These are phyloP conservation scores for Castanopsis chinensis DNA, from an alignment of 306 rosid species.

Conservation along the genomic window DNA sequence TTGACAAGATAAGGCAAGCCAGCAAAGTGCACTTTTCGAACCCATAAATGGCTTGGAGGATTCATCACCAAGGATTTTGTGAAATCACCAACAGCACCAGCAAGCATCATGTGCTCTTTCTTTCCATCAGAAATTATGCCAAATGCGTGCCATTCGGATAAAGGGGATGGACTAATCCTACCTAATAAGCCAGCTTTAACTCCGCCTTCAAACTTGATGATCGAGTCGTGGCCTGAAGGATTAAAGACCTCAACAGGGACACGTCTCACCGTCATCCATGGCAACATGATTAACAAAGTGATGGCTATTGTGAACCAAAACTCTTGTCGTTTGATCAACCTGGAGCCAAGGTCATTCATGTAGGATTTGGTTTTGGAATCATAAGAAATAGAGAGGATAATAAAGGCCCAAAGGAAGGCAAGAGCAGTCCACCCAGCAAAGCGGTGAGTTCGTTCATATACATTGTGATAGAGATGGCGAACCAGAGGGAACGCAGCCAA, in stretches of 20 bases:
- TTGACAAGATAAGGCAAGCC: slow-evolving; percentile 63
- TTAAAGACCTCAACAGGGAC: slow-evolving; percentile 36
- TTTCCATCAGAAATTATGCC: slow-evolving; percentile 61
- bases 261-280: slow-evolving; percentile 53
- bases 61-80: slow-evolving; percentile 47
- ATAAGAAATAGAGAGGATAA: slow-evolving; percentile 38
- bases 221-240: slow-evolving; percentile 57
- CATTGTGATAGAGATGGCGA: slow-evolving; percentile 70
- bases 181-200: slow-evolving; percentile 56
- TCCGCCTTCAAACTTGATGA: slow-evolving; percentile 49
- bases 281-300: slow-evolving; percentile 45
- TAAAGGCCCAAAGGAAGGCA: slow-evolving; percentile 47
- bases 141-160: slow-evolving; percentile 76
- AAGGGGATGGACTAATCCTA: slow-evolving; percentile 59
- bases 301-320: slow-evolving; percentile 53
- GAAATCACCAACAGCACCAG: slow-evolving; percentile 72
- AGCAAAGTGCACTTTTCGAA: slow-evolving; percentile 49
- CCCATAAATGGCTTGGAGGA: slow-evolving; percentile 61
- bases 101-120: slow-evolving; percentile 58
- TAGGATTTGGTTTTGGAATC: slow-evolving; percentile 39
- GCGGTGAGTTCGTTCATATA: slow-evolving; percentile 61
- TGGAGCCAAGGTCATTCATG: background rate
- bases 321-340: slow-evolving; percentile 39
- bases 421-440: slow-evolving; percentile 69
- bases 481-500: slow-evolving; percentile 66